phyloP scores from a whole-genome alignment of 1,284 basidiomycete genomes.

The Tetrapyrgos nigripes region DNA sequence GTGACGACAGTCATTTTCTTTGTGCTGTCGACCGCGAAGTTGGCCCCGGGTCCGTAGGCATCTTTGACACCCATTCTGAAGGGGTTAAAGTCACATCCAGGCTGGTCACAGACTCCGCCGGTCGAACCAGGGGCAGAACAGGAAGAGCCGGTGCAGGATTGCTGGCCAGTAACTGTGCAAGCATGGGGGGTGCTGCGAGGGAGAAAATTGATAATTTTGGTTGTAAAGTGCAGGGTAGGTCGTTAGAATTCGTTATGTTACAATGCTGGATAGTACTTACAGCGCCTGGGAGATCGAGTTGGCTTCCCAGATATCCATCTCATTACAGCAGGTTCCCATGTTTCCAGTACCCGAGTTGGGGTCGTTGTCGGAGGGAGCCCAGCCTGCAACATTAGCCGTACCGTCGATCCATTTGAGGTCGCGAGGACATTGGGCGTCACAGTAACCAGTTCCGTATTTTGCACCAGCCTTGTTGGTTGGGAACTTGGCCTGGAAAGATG shows the following conservation, averaged over 20 bases:
- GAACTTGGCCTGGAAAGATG: slow-evolving; percentile 31
- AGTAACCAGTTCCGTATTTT: slow-evolving; percentile 62
- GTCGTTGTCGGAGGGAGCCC: slow-evolving; percentile 44
- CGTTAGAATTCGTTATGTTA: neutral
- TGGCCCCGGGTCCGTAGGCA: slow-evolving; percentile 55
- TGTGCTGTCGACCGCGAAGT: slow-evolving; percentile 53
- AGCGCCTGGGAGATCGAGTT: slow-evolving; percentile 53
- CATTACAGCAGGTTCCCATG: slow-evolving; percentile 56
- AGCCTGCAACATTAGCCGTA: slow-evolving; percentile 51
- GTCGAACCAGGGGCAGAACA: slow-evolving; percentile 45
- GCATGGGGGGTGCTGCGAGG: slow-evolving; percentile 48
- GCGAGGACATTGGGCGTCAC: slow-evolving; percentile 54
- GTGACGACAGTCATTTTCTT: slow-evolving; percentile 52
- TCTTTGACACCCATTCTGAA: slow-evolving; percentile 55
- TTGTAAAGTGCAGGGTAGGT: too few relatives aligned
- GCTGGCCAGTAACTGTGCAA: slow-evolving; percentile 47
- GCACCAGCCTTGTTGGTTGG: slow-evolving; percentile 55
- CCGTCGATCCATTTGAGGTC: slow-evolving; percentile 63
- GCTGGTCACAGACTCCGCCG: slow-evolving; percentile 53
- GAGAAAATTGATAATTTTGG: too few relatives aligned
- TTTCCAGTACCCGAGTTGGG: slow-evolving; percentile 51
- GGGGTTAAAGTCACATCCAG: slow-evolving; percentile 64
- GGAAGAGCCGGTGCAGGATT: slow-evolving; percentile 45
- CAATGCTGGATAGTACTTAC: slow-evolving; percentile 39
- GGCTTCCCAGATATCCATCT: slow-evolving; percentile 67